Evolutionary conservation across 2,329 filamentous ascomycete species (phyloP).

Genomic region (Helicocarpus griseus): DNA sequence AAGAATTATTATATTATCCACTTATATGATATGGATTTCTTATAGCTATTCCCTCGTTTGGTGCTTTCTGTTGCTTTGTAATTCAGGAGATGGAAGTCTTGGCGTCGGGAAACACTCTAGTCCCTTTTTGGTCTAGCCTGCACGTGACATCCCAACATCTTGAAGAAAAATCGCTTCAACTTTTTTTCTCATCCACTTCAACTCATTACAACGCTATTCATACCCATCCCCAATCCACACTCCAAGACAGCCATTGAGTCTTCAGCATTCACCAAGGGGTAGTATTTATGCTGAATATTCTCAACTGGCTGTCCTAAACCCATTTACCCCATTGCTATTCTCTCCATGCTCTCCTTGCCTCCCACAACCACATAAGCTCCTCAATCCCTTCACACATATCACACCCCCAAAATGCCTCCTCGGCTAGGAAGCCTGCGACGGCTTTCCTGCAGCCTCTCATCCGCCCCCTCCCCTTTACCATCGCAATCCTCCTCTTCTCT

Average conservation of each 20-base stretch:
- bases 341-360: not conserved
- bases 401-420: slow-evolving; percentile 25
- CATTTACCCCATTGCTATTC: not conserved
- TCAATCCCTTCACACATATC: slow-evolving; percentile 5
- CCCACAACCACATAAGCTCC: not conserved
- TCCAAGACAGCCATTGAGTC: not conserved
- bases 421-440: slow-evolving; percentile 27
- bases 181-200: not conserved
- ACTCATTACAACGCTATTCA: not conserved
- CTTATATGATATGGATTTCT: too few species aligned
- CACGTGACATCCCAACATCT: not conserved
- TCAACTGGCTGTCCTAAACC: slow-evolving; percentile 1
- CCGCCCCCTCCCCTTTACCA: slow-evolving; percentile 14
- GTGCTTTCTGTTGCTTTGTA: not conserved
- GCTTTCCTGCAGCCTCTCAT: slow-evolving; percentile 23
- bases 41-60: not conserved
- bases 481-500: slow-evolving; percentile 19
- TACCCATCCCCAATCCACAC: not conserved
- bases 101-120: not conserved
- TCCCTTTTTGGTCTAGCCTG: not conserved
- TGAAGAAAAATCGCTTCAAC: not conserved
- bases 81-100: not conserved
- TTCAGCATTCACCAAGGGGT: not conserved
- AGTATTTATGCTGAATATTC: not conserved
- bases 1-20: too few species aligned